Evolutionary conservation across 306 rosid species (phyloP).

Genomic region (Chamaecrista fasciculata): DNA sequence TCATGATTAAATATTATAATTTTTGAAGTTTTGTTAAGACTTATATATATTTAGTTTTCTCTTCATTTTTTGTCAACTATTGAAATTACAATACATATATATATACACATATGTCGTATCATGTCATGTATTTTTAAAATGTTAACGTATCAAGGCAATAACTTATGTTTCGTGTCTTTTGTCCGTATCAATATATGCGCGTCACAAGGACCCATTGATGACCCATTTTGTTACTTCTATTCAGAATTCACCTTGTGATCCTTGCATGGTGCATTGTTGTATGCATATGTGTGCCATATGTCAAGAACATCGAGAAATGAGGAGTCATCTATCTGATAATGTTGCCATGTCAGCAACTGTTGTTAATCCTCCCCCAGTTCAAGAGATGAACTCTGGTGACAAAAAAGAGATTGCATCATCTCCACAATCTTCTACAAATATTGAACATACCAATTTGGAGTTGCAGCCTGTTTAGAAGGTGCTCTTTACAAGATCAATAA

Average conservation of each 20-base stretch:
- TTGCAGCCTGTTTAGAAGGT: constrained; percentile 37
- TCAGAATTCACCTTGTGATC: constrained; percentile 61
- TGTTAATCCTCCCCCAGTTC: constrained; percentile 44
- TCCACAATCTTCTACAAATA: constrained; percentile 17
- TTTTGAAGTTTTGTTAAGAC: no score
- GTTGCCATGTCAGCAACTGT: constrained; percentile 24
- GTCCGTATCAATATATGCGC: no score
- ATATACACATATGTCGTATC: no score
- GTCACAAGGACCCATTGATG: background rate
- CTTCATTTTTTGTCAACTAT: no score
- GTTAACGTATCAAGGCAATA: no score
- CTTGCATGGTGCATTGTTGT: constrained; percentile 61
- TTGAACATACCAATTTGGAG: constrained; percentile 30
- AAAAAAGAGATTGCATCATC: constrained; percentile 27
- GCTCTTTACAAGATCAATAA: background rate
- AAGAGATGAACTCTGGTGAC: constrained; percentile 46
- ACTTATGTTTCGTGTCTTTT: background rate
- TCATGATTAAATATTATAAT: no score
- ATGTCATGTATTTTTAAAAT: no score
- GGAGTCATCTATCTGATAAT: constrained; percentile 43
- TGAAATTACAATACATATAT: no score
- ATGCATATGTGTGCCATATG: constrained; percentile 60
- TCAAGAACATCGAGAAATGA: constrained; percentile 60
- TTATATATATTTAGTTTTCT: no score
- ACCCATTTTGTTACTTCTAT: constrained; percentile 1